A percentile compares a stretch with the other conserved stretches of the same genome.
These are phyloP conservation scores for Tephrocybe sp. DNA, from an alignment of 768 basidiomycete species.

Conservation along the genomic window DNA sequence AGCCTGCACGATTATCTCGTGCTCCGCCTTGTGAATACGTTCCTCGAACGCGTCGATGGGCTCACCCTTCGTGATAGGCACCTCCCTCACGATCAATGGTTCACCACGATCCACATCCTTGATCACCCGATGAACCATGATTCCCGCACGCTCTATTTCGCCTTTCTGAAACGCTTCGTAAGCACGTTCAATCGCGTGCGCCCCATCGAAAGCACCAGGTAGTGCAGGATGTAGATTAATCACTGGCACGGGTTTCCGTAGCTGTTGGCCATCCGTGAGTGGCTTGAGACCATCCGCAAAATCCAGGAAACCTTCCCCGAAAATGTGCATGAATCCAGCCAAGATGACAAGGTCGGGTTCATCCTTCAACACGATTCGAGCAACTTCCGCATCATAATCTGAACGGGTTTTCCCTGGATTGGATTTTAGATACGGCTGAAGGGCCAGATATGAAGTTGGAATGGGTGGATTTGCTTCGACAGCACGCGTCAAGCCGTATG, in stretches of 20 bases:
- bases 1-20: conserved; percentile 88
- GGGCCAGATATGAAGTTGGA: conserved; percentile 76
- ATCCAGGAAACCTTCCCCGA: conserved; percentile 78
- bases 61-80: conserved; percentile 73
- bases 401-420: conserved; percentile 70
- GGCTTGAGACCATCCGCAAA: conserved; percentile 45
- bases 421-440: conserved; percentile 79
- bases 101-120: conserved; percentile 92
- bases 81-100: conserved; percentile 77
- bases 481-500: conserved; percentile 87
- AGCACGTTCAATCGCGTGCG: conserved; percentile 86
- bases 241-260: conserved; percentile 56
- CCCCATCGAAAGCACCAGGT: conserved; percentile 94
- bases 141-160: conserved; percentile 75
- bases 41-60: conserved; percentile 67
- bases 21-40: conserved; percentile 80
- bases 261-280: conserved; percentile 32
- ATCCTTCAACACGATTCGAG: conserved; percentile 56
- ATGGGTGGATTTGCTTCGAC: conserved; percentile 68
- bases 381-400: conserved; percentile 86
- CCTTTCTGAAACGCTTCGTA: conserved; percentile 86
- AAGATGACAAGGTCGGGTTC: conserved; percentile 86
- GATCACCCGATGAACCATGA: conserved; percentile 93
- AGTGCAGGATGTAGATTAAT: conserved; percentile 98
- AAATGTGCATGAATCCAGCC: conserved; percentile 99